Evolutionary conservation across 2,329 filamentous ascomycete species (phyloP).

Genomic region (Xylariaceae sp.): DNA sequence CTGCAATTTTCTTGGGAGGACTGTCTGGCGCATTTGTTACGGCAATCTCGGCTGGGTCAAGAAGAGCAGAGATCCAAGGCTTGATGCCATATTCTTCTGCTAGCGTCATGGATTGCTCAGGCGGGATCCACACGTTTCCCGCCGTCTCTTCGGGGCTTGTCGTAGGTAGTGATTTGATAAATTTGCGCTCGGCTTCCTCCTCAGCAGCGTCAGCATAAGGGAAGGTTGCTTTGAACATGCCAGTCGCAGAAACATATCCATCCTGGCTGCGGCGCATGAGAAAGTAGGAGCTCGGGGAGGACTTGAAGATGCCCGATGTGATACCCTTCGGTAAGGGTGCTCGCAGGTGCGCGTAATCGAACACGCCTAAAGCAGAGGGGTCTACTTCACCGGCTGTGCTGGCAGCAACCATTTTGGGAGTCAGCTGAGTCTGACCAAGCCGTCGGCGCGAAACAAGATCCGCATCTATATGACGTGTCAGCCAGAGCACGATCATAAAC

Average conservation of each 20-base stretch:
- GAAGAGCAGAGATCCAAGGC: constrained; percentile 84
- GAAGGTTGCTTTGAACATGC: constrained; percentile 90
- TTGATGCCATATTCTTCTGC: constrained; percentile 82
- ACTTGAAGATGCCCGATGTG: constrained; percentile 86
- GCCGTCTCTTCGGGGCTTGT: constrained; percentile 90
- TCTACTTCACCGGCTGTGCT: constrained; percentile 66
- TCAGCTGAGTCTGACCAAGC: constrained; percentile 86
- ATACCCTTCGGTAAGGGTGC: constrained; percentile 89
- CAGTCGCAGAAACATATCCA: constrained; percentile 77
- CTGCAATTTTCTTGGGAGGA: constrained; percentile 68
- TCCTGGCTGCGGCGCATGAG: constrained; percentile 87
- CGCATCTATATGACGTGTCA: constrained; percentile 45
- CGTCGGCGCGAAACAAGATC: constrained; percentile 79
- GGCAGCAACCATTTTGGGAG: constrained; percentile 71
- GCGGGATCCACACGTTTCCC: constrained; percentile 93
- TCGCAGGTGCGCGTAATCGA: constrained; percentile 94
- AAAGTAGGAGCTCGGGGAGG: constrained; percentile 88
- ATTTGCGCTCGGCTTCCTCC: constrained; percentile 70
- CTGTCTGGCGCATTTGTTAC: constrained; percentile 52
- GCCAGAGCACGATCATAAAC: constrained; percentile 1
- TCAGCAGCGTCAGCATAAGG: constrained; percentile 68
- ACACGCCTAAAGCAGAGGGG: constrained; percentile 68
- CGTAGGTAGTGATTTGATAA: constrained; percentile 74
- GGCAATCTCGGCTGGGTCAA: constrained; percentile 77
- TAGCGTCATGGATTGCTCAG: constrained; percentile 70